Evolutionary conservation across 2,329 filamentous ascomycete species (phyloP), one percentile per base, ranked within the genome.

Genomic region (Ophiostoma sp.): DNA sequence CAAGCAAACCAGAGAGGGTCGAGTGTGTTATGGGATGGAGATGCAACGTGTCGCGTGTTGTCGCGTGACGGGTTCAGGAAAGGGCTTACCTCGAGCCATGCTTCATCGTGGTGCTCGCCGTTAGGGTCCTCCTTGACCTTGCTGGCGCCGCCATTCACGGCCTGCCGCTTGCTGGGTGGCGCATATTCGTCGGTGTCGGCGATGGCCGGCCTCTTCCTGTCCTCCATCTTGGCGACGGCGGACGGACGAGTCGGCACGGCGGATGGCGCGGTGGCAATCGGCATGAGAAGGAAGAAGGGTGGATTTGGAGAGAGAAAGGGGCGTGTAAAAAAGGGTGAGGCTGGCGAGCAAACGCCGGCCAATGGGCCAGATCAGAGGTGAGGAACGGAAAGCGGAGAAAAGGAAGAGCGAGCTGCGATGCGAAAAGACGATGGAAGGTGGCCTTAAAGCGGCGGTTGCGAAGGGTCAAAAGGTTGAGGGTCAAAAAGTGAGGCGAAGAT

Each of bases 171-270:
- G 80, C 91, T 92, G 28, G 95, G 95, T 77, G 95, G 95, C 77
- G 92, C 93, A 80, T 93, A 86, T 78, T 98, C 94, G 82, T 96
- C 93, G 80, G 89, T 86, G 81, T 92, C 92, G 83, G 89, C 88
- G 78, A 92, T 88, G 81, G 94, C 93, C 81, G 94, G 92, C 89
- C 96, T 91, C 89, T 99, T 99, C 89, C 96, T 94, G 87, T 98
- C 96, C 89, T 99, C 96, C 95, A 98, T 99, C 89, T 96, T 97
- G 87, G 90, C 87, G 85, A 93, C 88, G 88, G 91, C 91, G 86
- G 93, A 92, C 87, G 92, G 90, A 89, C 90, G 89, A 87, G 75
- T 77, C 76, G 91, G 88, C 81, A 85, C 83, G 83, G 91, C 87
- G 84, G 90, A 88, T 82, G 88, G 87, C 78, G 89, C 88, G 85